Evolutionary conservation across 768 basidiomycete species (phyloP).

Genomic region (Coprinopsis sp.): DNA sequence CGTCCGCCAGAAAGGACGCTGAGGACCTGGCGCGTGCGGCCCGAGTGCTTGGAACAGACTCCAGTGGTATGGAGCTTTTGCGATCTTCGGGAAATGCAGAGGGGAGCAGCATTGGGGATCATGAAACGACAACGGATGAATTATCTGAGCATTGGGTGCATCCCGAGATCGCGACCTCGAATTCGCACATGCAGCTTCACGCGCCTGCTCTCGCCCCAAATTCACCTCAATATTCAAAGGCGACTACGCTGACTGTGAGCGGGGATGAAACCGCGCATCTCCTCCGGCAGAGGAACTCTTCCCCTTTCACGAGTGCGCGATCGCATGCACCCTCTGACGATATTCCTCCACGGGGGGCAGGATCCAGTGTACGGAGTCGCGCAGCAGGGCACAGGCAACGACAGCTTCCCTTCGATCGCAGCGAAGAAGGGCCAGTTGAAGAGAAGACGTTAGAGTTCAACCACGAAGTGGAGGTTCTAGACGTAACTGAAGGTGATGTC

Average conservation of each 20-base stretch:
- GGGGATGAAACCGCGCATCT: constrained; percentile 5
- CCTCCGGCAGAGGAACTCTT: constrained; percentile 4
- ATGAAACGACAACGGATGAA: constrained; percentile 5
- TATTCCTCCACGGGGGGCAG: background rate
- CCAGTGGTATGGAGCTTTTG: constrained; percentile 57
- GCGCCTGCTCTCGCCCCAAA: background rate
- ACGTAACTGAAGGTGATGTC: constrained; percentile 71
- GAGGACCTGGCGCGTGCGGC: constrained; percentile 63
- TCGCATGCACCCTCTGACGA: background rate
- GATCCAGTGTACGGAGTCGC: too few relatives aligned
- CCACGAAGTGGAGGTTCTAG: constrained; percentile 31
- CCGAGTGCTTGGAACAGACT: constrained; percentile 59
- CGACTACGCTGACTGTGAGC: background rate
- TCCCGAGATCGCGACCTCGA: background rate
- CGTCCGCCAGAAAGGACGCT: constrained; percentile 56
- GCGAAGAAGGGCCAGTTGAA: constrained; percentile 5
- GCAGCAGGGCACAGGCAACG: too few relatives aligned
- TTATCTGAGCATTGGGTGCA: constrained; percentile 6
- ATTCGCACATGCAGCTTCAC: background rate
- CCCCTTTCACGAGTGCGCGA: background rate
- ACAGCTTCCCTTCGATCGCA: too few relatives aligned
- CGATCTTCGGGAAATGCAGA: constrained; percentile 12
- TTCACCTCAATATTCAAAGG: background rate
- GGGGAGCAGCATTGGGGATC: constrained; percentile 2
- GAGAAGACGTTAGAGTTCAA: background rate